Evolutionary conservation across 2,329 filamentous ascomycete species (phyloP).

Genomic region (Zymoseptoria crescenta): DNA sequence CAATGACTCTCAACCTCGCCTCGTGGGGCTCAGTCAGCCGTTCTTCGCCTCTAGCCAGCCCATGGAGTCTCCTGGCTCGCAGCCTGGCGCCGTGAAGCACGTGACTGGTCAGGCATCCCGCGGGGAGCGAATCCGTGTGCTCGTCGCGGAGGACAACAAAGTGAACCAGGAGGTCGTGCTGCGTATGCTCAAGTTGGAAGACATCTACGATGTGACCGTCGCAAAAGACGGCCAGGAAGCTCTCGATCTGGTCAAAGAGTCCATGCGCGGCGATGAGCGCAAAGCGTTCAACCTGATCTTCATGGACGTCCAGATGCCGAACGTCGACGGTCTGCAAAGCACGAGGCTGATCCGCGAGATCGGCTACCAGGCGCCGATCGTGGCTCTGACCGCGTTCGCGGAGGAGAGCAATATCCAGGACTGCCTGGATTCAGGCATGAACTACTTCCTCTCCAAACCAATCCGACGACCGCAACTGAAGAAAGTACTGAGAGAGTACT

Average conservation of each 20-base stretch:
- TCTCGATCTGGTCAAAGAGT: constrained; percentile 73
- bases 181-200: constrained; percentile 65
- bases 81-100: constrained; percentile 57
- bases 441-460: constrained; percentile 70
- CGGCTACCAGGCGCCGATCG: constrained; percentile 81
- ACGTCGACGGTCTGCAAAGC: constrained; percentile 79
- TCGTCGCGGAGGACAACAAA: constrained; percentile 76
- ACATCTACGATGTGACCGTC: constrained; percentile 76
- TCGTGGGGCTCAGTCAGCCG: constrained; percentile 74
- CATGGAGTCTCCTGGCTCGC: constrained; percentile 49
- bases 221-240: constrained; percentile 62
- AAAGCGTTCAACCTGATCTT: constrained; percentile 60
- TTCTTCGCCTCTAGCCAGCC: constrained; percentile 57
- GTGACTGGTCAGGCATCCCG: constrained; percentile 54
- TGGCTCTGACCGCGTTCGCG: constrained; percentile 81
- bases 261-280: constrained; percentile 45
- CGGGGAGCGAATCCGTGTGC: constrained; percentile 61
- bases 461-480: constrained; percentile 80
- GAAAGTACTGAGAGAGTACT: constrained; percentile 73
- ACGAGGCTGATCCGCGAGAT: constrained; percentile 77
- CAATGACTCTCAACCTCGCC: constrained; percentile 61
- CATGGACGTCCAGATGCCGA: constrained; percentile 94
- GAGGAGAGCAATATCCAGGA: constrained; percentile 68
- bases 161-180: constrained; percentile 54
- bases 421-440: constrained; percentile 78